These are phyloP conservation scores for Epichloe sp. DNA, from an alignment of 2,329 filamentous ascomycete species.

Conservation along the genomic window DNA sequence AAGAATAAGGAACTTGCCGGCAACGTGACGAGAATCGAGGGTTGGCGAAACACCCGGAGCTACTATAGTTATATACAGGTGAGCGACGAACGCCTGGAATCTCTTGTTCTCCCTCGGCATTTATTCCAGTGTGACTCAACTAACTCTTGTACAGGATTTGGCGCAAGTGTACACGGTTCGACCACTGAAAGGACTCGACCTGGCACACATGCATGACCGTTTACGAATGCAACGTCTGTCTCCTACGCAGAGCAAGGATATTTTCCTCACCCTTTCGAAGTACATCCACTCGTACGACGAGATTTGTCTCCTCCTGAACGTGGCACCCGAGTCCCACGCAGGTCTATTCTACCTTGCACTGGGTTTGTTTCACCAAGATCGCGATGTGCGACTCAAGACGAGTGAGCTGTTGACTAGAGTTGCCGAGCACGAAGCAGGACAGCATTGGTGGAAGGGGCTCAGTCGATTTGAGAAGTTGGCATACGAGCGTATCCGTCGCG, in stretches of 20 bases:
- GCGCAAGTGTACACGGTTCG: constrained; percentile 50
- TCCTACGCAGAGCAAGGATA: constrained; percentile 62
- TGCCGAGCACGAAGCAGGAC: constrained; percentile 73
- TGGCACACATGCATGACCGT: constrained; percentile 87
- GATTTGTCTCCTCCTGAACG: constrained; percentile 69
- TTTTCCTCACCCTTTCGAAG: constrained; percentile 70
- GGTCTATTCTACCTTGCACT: constrained; percentile 85
- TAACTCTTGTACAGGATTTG: constrained; percentile 36
- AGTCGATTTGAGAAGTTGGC: constrained; percentile 83
- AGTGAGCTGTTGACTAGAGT: constrained; percentile 73
- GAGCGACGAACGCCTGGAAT: constrained; percentile 10
- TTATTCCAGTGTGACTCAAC: not conserved
- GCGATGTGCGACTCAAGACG: constrained; percentile 63
- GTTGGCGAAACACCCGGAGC: constrained; percentile 88
- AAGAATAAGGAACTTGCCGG: constrained; percentile 80
- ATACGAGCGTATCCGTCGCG: constrained; percentile 65
- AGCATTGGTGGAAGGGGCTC: constrained; percentile 82
- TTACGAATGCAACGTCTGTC: constrained; percentile 70
- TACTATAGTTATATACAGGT: constrained; percentile 94
- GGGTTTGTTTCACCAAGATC: constrained; percentile 81
- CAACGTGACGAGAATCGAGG: constrained; percentile 86
- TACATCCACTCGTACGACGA: constrained; percentile 71
- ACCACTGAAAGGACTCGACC: constrained; percentile 67
- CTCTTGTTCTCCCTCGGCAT: not conserved
- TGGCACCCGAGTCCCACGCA: constrained; percentile 73